Base-by-base conservation (phyloP, 2,329 filamentous ascomycete species). In the Eurotiales sp. region DNA sequence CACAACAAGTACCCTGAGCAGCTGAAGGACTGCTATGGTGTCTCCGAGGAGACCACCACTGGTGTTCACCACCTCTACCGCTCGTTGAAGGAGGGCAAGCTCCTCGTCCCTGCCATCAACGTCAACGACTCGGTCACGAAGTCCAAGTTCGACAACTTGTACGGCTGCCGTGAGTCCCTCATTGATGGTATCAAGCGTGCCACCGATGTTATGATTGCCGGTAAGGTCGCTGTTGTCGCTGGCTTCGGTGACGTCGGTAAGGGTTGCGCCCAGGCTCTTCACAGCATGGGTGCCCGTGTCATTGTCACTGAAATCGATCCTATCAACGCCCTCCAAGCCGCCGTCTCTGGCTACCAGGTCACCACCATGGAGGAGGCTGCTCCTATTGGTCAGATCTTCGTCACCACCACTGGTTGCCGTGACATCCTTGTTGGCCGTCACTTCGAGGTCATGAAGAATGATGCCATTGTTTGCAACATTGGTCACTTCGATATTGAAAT, bases 61-160 rank as follows among this genome's bases (percentile, higher is more conserved):
- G 92, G 92, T 83, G 92, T 99, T 69, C 93, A 97, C 87, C 92
- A 97, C 82, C 84, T 99, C 57, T 99, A 97, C 88, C 84, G 85
- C 72, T 96, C 96, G 91, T 79, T 97, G 74, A 96, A 93, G 84
- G 85, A 88, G 64, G 83, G 83, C 73, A 82, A 84, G 75, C 90
- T 97, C 60, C 86, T 96, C 58, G 88, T 96, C 62, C 93, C 93
- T 63, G 83, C 92, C 76, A 90, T 97, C 86, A 99, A 99, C 77
- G 92, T 99, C 83, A 97, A 99, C 81, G 92, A 99, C 85, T 91
- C 88, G 55, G 92, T 99, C 72, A 99, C 93, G 77, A 99, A 97
- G 87, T 96, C 90, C 79, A 99, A 99, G 85, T 99, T 99, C 75
- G 93, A 97, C 85, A 99, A 99, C 86, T 80, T 97, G 61, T 99